A percentile compares a stretch with the other conserved stretches of the same genome.
Conservation (phyloP, 2,329 filamentous ascomycete species). For the Thielaviopsis euricoi region DNA sequence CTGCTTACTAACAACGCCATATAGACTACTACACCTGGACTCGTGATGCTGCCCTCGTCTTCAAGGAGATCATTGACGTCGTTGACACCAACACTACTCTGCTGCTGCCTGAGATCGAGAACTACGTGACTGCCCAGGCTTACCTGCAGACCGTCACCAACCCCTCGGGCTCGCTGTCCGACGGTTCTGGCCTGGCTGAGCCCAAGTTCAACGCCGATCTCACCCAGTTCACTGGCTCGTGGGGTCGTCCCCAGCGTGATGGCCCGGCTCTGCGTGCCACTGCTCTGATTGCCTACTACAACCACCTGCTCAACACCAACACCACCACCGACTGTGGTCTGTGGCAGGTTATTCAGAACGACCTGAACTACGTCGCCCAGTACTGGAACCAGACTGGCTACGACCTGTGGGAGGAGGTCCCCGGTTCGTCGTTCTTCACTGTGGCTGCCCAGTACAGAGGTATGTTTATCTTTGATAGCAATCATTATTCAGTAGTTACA, state of each 20-base stretch:
- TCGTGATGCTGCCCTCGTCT: constrained; percentile 52
- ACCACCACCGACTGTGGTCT: constrained; percentile 35
- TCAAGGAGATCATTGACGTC: constrained; percentile 54
- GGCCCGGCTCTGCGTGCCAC: constrained; percentile 63
- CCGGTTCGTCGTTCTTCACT: constrained; percentile 67
- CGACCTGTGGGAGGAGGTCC: constrained; percentile 74
- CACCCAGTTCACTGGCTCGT: constrained; percentile 46
- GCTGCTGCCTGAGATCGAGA: constrained; percentile 44
- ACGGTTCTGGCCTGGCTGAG: constrained; percentile 46
- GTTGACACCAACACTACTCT: constrained; percentile 31
- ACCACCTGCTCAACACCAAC: constrained; percentile 53
- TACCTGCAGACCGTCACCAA: constrained; percentile 50
- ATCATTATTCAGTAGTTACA: not conserved
- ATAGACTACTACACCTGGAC: constrained; percentile 68
- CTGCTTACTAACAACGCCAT: too few species aligned
- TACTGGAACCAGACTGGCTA: constrained; percentile 54
- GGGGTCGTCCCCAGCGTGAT: constrained; percentile 66
- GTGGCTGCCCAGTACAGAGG: constrained; percentile 51
- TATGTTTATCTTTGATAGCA: constrained; percentile 18
- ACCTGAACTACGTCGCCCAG: constrained; percentile 57
- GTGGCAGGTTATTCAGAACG: constrained; percentile 63
- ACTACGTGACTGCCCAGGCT: constrained; percentile 53
- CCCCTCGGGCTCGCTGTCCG: constrained; percentile 43
- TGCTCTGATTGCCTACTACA: constrained; percentile 54
- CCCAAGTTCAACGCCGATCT: constrained; percentile 55